A percentile compares a stretch with the other conserved stretches of the same genome.
phyloP scores from a whole-genome alignment of 495 filamentous ascomycete species.

The Trichoderma orchidacearum region DNA sequence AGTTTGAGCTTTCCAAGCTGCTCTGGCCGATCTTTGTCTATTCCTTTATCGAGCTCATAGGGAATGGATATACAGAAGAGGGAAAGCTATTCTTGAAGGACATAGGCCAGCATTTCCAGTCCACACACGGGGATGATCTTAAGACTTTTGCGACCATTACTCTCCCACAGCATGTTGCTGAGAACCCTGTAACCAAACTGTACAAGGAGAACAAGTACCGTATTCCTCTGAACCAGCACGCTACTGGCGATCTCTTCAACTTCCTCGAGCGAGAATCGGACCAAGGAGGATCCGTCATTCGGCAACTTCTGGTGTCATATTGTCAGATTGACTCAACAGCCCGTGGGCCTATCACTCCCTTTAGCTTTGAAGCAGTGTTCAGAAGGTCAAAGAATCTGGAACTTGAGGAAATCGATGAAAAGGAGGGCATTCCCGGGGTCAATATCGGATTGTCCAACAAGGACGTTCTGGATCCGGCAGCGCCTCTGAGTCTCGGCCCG shows the following conservation, averaged over 20 bases:
- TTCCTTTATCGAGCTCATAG: conserved; percentile 72
- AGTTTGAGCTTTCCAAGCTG: conserved; percentile 78
- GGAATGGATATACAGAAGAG: conserved; percentile 55
- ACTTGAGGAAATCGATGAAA: conserved; percentile 60
- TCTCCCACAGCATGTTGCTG: conserved; percentile 61
- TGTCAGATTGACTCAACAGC: conserved; percentile 62
- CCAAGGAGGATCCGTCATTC: conserved; percentile 63
- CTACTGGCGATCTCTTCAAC: conserved; percentile 66
- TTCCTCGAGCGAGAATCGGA: conserved; percentile 76
- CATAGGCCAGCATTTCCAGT: conserved; percentile 55
- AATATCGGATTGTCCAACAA: conserved; percentile 73
- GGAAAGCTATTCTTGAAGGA: conserved; percentile 54
- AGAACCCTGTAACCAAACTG: conserved; percentile 56
- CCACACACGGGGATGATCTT: conserved; percentile 64
- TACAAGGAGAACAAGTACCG: conserved; percentile 78
- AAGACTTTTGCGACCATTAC: conserved; percentile 51
- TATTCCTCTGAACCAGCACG: conserved; percentile 67
- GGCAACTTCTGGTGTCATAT: conserved; percentile 57
- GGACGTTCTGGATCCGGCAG: conserved; percentile 41
- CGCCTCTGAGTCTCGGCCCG: conserved; percentile 61
- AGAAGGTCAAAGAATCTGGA: conserved; percentile 35
- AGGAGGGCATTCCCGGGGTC: conserved; percentile 89
- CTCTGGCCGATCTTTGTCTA: conserved; percentile 92
- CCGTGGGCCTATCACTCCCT: conserved; percentile 61
- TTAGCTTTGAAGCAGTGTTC: conserved; percentile 70